These are phyloP conservation scores for Globisporangium polare DNA, from an alignment of 352 stramenopile species.

Conservation along the genomic window DNA sequence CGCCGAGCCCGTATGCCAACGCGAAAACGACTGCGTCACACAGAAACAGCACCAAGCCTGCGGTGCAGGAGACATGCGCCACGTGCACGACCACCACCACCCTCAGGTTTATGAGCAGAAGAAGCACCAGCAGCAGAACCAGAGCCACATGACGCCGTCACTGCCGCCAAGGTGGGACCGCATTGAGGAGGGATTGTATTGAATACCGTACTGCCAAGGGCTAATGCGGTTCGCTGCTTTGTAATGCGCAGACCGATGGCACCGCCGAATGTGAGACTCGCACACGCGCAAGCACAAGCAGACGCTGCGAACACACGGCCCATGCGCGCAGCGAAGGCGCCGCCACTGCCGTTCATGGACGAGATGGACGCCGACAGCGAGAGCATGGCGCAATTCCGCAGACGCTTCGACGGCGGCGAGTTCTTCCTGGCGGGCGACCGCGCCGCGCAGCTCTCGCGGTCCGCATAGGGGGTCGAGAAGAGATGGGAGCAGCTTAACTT, in stretches of 20 bases:
- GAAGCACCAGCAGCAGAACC: not conserved
- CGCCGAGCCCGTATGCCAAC: slow-evolving; percentile 9
- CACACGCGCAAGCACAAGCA: not conserved
- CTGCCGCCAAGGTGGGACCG: not conserved
- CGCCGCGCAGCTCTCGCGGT: slow-evolving; percentile 6
- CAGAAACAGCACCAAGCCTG: not conserved
- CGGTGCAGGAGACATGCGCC: not conserved
- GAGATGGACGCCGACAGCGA: slow-evolving; percentile 18
- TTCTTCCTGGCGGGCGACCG: slow-evolving; percentile 6
- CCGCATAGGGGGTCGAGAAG: not conserved
- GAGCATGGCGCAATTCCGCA: slow-evolving; percentile 17
- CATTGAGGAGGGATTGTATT: not conserved
- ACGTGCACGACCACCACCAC: not conserved
- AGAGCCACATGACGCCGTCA: slow-evolving; percentile 1
- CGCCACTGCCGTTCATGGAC: slow-evolving; percentile 23
- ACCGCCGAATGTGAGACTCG: not conserved
- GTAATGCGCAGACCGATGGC: not conserved
- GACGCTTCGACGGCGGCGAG: slow-evolving; percentile 10
- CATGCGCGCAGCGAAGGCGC: not conserved
- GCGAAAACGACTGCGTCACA: too few relatives aligned
- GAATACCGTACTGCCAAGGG: not conserved
- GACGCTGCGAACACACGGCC: not conserved
- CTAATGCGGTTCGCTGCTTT: not conserved
- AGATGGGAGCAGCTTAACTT: not conserved
- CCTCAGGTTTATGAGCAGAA: not conserved